These are phyloP conservation scores for Auxenochlorella pyrenoidosa DNA, from an alignment of 139 green algal species.

Conservation along the genomic window DNA sequence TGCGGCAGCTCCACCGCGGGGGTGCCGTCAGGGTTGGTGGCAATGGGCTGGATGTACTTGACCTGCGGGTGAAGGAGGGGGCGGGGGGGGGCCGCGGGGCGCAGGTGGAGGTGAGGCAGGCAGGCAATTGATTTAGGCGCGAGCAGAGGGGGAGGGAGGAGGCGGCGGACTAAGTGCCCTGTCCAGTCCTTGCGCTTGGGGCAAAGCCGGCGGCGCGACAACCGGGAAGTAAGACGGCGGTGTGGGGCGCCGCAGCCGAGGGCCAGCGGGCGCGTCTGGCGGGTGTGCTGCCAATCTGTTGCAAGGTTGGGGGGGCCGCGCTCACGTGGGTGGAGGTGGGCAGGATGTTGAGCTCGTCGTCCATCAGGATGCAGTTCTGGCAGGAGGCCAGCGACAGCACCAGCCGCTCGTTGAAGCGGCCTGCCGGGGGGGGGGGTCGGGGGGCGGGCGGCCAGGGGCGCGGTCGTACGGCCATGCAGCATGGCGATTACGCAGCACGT, in stretches of 20 bases:
- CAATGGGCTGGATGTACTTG: conserved; percentile 71
- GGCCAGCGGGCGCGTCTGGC: too few relatives aligned
- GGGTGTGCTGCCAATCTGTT: too few relatives aligned
- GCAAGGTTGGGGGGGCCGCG: too few relatives aligned
- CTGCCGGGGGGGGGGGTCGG: conserved; percentile 51
- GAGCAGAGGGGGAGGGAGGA: too few relatives aligned
- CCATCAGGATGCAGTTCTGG: conserved; percentile 90
- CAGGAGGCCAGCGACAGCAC: conserved; percentile 92
- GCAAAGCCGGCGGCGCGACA: too few relatives aligned
- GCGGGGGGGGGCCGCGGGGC: not conserved
- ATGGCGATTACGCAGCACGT: too few relatives aligned
- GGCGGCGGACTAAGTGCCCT: too few relatives aligned
- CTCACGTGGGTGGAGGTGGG: conserved; percentile 84
- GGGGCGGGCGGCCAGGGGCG: not conserved
- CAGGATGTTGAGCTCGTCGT: conserved; percentile 99
- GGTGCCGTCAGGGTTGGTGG: conserved; percentile 61
- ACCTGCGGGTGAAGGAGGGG: not conserved
- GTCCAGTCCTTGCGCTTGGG: too few relatives aligned
- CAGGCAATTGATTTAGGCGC: too few relatives aligned
- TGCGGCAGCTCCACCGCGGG: conserved; percentile 52
- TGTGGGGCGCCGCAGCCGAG: too few relatives aligned
- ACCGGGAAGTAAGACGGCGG: too few relatives aligned
- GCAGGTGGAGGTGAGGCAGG: not conserved
- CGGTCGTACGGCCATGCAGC: too few relatives aligned
- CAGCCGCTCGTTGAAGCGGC: conserved; percentile 98